These are phyloP conservation scores for Blastocystis sp. DNA, from an alignment of 352 stramenopile genomes.

Conservation along the genomic window DNA sequence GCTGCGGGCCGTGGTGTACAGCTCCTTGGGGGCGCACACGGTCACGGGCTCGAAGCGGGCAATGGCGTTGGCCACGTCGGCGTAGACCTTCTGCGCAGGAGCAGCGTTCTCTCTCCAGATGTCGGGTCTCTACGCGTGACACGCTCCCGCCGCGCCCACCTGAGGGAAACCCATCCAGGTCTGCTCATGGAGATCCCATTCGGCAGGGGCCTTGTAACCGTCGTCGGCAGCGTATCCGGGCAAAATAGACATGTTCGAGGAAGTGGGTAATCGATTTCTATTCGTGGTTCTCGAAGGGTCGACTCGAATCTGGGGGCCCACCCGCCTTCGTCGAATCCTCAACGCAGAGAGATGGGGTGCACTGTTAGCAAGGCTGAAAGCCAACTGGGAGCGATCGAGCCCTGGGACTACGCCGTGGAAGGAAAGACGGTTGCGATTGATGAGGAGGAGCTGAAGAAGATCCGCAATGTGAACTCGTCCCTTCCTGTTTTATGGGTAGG, in stretches of 20 bases:
- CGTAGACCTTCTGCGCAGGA: slow-evolving; percentile 71
- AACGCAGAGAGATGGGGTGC: not conserved
- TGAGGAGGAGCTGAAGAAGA: not conserved
- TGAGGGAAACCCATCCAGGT: slow-evolving; percentile 70
- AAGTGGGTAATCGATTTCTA: not conserved
- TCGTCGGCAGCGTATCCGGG: slow-evolving; percentile 53
- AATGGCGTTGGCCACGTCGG: slow-evolving; percentile 71
- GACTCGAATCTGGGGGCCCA: slow-evolving; percentile 2
- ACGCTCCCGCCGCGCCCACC: not conserved
- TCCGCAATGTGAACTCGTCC: no score
- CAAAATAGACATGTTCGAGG: slow-evolving; percentile 60
- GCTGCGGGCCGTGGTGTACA: slow-evolving; percentile 26
- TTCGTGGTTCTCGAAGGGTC: not conserved
- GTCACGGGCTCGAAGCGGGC: slow-evolving; percentile 72
- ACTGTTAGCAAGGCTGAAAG: slow-evolving; percentile 3
- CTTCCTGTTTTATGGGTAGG: not conserved
- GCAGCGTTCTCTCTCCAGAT: slow-evolving; percentile 71
- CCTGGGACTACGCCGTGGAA: slow-evolving; percentile 28
- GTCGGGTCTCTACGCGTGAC: slow-evolving; percentile 55
- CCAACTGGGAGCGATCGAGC: not conserved
- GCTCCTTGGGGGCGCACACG: slow-evolving; percentile 69
- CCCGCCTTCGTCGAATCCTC: not conserved
- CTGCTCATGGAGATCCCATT: slow-evolving; percentile 71
- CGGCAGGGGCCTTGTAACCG: slow-evolving; percentile 73
- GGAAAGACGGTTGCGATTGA: not conserved